Conservation (phyloP, 2,329 filamentous ascomycete species). For the Colletotrichum plurivorum region DNA sequence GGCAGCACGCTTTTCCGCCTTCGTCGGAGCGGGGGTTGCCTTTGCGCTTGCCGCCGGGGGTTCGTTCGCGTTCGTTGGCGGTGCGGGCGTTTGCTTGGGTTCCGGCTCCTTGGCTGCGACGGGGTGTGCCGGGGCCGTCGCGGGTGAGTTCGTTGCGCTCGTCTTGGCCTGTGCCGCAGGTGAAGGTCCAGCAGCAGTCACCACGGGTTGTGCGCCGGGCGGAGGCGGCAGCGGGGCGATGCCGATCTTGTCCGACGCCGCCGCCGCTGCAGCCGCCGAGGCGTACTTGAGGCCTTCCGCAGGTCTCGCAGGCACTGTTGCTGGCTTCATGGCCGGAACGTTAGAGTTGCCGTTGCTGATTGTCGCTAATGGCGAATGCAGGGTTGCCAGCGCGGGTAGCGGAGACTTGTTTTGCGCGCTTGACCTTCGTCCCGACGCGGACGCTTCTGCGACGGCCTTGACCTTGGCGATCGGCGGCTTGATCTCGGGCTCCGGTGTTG, state of each 20-base stretch:
- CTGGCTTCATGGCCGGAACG: constrained; percentile 88
- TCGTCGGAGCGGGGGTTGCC: constrained; percentile 50
- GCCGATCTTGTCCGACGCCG: constrained; percentile 88
- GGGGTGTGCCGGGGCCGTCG: constrained; percentile 62
- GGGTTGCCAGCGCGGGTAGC: constrained; percentile 89
- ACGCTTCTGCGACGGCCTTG: constrained; percentile 62
- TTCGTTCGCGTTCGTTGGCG: constrained; percentile 45
- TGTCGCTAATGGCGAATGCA: constrained; percentile 80
- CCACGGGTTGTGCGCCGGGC: constrained; percentile 69
- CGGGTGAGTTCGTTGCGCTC: constrained; percentile 70
- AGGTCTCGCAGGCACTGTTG: constrained; percentile 84
- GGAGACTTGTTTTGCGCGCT: constrained; percentile 95
- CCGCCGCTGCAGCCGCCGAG: constrained; percentile 93
- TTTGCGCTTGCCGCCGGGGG: constrained; percentile 44
- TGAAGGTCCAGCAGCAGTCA: constrained; percentile 54
- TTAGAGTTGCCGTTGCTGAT: constrained; percentile 70
- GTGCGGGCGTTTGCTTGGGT: constrained; percentile 49
- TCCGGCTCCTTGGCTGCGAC: constrained; percentile 54
- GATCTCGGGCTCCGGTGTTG: constrained; percentile 70
- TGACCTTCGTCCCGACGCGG: constrained; percentile 75
- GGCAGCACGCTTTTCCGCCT: constrained; percentile 56
- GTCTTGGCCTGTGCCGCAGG: constrained; percentile 64
- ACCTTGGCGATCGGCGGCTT: constrained; percentile 58
- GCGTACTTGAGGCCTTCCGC: constrained; percentile 96
- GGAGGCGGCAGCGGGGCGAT: constrained; percentile 95